Evolutionary conservation across 164 flowering plant species (phyloP), one percentile per base, ranked within the genome.

Genomic region (Annona cherimola): DNA sequence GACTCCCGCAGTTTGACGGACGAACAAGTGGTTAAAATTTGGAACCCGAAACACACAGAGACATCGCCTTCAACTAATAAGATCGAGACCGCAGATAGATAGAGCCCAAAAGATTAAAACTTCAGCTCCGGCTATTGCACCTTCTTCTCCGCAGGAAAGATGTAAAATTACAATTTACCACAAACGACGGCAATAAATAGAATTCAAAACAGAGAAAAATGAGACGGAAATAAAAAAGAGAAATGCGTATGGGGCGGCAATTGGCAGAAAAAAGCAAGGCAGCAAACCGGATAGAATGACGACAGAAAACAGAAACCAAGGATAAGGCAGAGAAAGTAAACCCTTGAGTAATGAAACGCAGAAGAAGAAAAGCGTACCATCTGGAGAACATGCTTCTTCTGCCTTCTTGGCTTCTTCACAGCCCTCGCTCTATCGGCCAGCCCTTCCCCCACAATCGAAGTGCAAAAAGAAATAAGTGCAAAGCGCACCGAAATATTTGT

Each of bases 311-410:
- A 69, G 45, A 3, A 43, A 54, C 20, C 42, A 14, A 0, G 19
- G 35, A 26, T 55, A n/a, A 8, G 1, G 2, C 20, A 8, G 43
- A 59, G 1, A 9, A 39, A 55, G 1, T 5, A 14, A 26, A 42
- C 5, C 5, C 7, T 18, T 11, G 11, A 69, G 61, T n/a, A 5
- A 20, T 5, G 4, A 1, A 19, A 57, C 41, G 18, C 4, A 9
- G 1, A 59, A 50, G 6, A n/a, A 3, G 50, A 35, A 2, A 11
- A 46, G 20, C 7, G 72, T 78, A 78, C 81, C 81, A 77, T 78
- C 77, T 78, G 70, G 76, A 68, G 75, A 41, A 72, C 81, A 78
- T 78, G 71, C 71, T 45, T 9, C 54, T 20, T 63, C 20, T 16
- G 55, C 73, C 55, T 41, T 39, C 43, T 61, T n/a, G 7, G 41